These are phyloP conservation scores for Fraxinus dipetala DNA, from an alignment of 305 asterid species.

Conservation along the genomic window DNA sequence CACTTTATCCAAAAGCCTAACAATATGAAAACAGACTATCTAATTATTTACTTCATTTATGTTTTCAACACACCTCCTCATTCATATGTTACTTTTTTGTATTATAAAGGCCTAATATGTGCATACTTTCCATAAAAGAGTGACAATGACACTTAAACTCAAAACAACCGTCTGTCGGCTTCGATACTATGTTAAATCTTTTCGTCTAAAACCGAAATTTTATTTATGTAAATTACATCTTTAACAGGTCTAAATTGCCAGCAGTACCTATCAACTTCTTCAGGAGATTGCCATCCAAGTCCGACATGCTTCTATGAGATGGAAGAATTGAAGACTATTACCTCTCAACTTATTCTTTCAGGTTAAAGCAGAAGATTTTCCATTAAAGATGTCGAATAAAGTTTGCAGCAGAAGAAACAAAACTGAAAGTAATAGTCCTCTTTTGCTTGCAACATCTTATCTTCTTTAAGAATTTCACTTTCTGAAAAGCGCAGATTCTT, in stretches of 20 bases:
- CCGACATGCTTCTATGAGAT: constrained; percentile 73
- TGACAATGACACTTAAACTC: background rate
- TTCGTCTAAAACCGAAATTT: background rate
- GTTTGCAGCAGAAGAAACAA: constrained; percentile 26
- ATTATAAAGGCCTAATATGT: background rate
- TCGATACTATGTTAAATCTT: background rate
- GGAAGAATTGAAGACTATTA: background rate
- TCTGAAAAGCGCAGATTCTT: constrained; percentile 16
- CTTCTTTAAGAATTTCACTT: constrained; percentile 5
- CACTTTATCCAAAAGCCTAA: background rate
- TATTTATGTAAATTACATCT: background rate
- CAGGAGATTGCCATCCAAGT: constrained; percentile 87
- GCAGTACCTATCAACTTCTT: constrained; percentile 88
- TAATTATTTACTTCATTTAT: background rate
- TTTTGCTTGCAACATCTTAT: background rate
- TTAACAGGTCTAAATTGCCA: constrained; percentile 52
- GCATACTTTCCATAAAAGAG: background rate
- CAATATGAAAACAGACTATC: background rate
- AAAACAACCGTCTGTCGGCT: background rate
- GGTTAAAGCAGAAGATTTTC: constrained; percentile 26
- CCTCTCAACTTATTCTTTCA: constrained; percentile 7
- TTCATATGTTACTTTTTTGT: background rate
- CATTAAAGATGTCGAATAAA: constrained; percentile 36
- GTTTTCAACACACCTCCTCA: background rate
- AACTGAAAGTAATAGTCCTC: background rate